Evolutionary conservation across 2,329 filamentous ascomycete species (phyloP).

Genomic region (Podosphaera leucotricha): DNA sequence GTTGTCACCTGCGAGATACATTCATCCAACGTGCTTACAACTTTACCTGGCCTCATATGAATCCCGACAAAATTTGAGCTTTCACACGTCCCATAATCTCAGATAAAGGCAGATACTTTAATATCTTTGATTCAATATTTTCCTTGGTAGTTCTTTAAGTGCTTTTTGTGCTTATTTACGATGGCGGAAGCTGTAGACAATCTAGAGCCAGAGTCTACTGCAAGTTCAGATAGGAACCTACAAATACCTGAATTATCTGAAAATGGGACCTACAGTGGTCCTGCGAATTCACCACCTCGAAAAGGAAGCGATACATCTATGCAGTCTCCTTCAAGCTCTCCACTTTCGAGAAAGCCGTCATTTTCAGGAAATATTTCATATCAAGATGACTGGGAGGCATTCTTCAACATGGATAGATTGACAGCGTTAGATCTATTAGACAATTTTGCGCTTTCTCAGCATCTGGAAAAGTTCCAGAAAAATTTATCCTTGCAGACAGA

Average conservation of each 20-base stretch:
- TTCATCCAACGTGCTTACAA: too few relatives aligned
- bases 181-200: neutral
- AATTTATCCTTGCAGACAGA: conserved; percentile 63
- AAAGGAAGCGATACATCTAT: conserved; percentile 28
- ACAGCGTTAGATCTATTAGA: conserved; percentile 85
- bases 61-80: too few relatives aligned
- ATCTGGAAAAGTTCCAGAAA: conserved; percentile 73
- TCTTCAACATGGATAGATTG: conserved; percentile 71
- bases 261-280: conserved; percentile 11
- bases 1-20: too few relatives aligned
- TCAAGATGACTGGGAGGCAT: conserved; percentile 68
- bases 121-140: too few relatives aligned
- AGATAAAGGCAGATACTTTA: too few relatives aligned
- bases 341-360: conserved; percentile 49
- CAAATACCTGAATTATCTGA: conserved; percentile 7
- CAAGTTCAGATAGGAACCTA: neutral
- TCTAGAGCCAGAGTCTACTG: neutral
- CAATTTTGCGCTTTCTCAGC: conserved; percentile 74
- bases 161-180: too few relatives aligned
- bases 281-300: conserved; percentile 24
- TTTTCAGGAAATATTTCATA: conserved; percentile 71
- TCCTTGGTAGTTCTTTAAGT: too few relatives aligned
- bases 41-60: too few relatives aligned
- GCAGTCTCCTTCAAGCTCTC: conserved; percentile 24
- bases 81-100: too few relatives aligned